Evolutionary conservation across 305 asterid species (phyloP), one percentile per base, ranked within the genome.

Genomic region (Fraxinus angustifolia): DNA sequence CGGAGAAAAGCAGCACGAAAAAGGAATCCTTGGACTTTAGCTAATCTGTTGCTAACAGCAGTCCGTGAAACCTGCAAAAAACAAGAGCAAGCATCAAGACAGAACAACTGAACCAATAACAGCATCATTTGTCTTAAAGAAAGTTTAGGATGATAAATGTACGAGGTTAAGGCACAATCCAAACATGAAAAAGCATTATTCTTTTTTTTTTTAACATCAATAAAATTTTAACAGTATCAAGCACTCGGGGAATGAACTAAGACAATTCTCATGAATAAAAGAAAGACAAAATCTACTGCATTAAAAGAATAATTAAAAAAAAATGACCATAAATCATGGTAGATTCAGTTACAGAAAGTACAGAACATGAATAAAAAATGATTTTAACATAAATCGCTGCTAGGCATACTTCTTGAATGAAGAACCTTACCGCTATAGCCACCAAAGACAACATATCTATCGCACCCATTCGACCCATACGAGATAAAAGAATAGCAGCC

Each of bases 1-100:
- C 98, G 97, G 78, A 96, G 98, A 87, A 96, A 96, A 72, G 97
- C 99, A 78, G 97, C 82, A 82, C 99, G 98, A 86, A 96, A 96
- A 84, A 96, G 93, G 88, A 94, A 93, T 42, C 99, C 99, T 88
- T 96, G 99, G 73, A 96, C 99, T 90, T 94, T 94, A 78, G 99
- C 99, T 80, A 96, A 87, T 92, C 99, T 91, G 88, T 94, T 96
- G 93, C 98, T 96, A 72, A 93, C 93, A 83, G 94, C 91, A 83
- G 98, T 90, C 83, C 98, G 94, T 83, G 89, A 88, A 50, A 94
- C 97, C 99, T 96, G 92, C 85, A 87, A 84, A 76, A 60, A 79
- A 83, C 65, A 72, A 28, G 62, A 80, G 67, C 76, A 78, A 71
- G 80, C 58, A 83, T 76, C 80, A 70, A 80, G 77, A 78, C 30